Evolutionary conservation across 139 green algal genomes (phyloP).

Genomic region (Raphidocelis subcapitata): DNA sequence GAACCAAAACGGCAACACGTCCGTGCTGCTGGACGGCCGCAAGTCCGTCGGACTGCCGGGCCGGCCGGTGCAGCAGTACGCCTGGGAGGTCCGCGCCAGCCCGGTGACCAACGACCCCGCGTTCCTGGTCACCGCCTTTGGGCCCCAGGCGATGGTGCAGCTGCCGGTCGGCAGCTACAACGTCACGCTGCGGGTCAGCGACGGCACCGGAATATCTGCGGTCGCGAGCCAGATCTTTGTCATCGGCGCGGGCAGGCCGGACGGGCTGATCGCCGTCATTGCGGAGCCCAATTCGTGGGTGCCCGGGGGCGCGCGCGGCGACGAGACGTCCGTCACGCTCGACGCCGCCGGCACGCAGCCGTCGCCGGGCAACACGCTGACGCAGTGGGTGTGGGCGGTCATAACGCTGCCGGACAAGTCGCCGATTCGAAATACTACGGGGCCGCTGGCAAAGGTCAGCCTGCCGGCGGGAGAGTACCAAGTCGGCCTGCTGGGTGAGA

Average conservation of each 20-base stretch:
- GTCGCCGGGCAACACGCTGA: slow-evolving; percentile 10
- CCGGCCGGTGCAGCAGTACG: too few relatives aligned
- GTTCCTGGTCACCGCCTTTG: too few relatives aligned
- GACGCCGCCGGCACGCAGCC: slow-evolving; percentile 10
- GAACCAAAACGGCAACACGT: too few relatives aligned
- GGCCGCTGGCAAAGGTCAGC: background rate
- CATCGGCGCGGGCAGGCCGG: too few relatives aligned
- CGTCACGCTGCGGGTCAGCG: slow-evolving; percentile 1
- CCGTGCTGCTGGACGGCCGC: too few relatives aligned
- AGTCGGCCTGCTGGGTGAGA: slow-evolving; percentile 22
- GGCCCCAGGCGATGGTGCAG: background rate
- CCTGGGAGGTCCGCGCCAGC: too few relatives aligned
- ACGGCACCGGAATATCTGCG: background rate
- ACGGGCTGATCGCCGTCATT: slow-evolving; percentile 24
- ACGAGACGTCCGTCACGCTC: background rate
- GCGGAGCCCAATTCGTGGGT: slow-evolving; percentile 15
- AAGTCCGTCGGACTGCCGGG: too few relatives aligned
- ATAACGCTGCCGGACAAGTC: background rate
- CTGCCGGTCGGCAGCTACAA: slow-evolving; percentile 24
- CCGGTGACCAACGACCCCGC: too few relatives aligned
- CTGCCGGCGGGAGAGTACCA: slow-evolving; percentile 12
- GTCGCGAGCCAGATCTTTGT: too few relatives aligned
- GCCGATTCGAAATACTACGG: slow-evolving; percentile 1
- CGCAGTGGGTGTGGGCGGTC: slow-evolving; percentile 24
- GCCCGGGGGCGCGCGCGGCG: background rate